Conservation (phyloP, 805 yeast genomes). For the Wickerhamomyces rabaulensis region DNA sequence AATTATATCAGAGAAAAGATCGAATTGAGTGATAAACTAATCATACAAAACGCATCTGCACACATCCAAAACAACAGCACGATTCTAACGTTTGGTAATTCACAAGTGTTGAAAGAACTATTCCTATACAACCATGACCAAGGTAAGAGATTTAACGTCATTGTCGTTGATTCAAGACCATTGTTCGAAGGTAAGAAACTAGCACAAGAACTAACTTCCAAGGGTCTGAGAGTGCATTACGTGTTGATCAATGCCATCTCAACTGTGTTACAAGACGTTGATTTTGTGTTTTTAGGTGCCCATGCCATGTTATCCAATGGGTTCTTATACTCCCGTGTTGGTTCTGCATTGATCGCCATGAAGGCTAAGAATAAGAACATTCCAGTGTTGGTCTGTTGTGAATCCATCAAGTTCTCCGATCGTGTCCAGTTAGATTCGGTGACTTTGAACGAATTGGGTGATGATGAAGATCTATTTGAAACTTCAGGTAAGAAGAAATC, state of each 20-base stretch:
- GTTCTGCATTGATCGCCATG: slow-evolving; percentile 92
- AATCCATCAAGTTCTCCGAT: slow-evolving; percentile 89
- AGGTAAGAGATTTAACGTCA: slow-evolving; percentile 69
- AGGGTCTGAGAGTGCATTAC: slow-evolving; percentile 68
- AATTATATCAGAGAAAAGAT: slow-evolving; percentile 80
- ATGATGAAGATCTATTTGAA: slow-evolving; percentile 62
- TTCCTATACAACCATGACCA: slow-evolving; percentile 62
- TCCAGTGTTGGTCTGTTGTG: slow-evolving; percentile 95
- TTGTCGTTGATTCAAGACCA: slow-evolving; percentile 91
- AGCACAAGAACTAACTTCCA: slow-evolving; percentile 55
- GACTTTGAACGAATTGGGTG: slow-evolving; percentile 86
- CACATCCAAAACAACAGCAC: slow-evolving; percentile 76
- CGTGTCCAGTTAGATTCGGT: slow-evolving; percentile 96
- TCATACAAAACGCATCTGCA: slow-evolving; percentile 70
- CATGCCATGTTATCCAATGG: slow-evolving; percentile 97
- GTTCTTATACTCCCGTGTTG: slow-evolving; percentile 85
- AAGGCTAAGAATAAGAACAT: slow-evolving; percentile 81
- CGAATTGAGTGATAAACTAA: slow-evolving; percentile 75
- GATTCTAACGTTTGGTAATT: slow-evolving; percentile 82
- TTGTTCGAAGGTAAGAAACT: slow-evolving; percentile 86
- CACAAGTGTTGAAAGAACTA: slow-evolving; percentile 73
- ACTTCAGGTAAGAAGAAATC: slow-evolving; percentile 36
- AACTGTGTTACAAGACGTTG: slow-evolving; percentile 78
- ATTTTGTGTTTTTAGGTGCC: slow-evolving; percentile 90
- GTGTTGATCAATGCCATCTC: slow-evolving; percentile 75